Evolutionary conservation across 331 rosid genomes (phyloP).

Genomic region (Malus hybrid): DNA sequence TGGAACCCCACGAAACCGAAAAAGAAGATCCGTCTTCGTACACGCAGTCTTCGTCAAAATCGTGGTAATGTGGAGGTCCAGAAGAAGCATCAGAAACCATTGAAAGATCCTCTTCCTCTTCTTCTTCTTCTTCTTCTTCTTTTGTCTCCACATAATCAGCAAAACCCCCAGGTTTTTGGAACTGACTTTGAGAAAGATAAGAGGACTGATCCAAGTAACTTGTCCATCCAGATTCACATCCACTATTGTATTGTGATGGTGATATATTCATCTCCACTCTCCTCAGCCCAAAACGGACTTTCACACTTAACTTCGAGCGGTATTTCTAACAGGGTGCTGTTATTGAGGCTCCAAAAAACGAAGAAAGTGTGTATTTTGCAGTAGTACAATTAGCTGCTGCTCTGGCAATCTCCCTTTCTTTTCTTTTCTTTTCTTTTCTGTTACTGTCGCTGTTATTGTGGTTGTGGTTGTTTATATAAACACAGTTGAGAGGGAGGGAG

Average conservation of each 20-base stretch:
- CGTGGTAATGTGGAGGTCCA: slow-evolving; percentile 74
- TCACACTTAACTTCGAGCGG: background rate
- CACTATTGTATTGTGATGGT: slow-evolving; percentile 54
- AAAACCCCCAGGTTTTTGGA: slow-evolving; percentile 19
- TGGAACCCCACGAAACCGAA: slow-evolving; percentile 28
- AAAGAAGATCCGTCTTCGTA: slow-evolving; percentile 34
- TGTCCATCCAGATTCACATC: slow-evolving; percentile 95
- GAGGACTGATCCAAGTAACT: slow-evolving; percentile 74
- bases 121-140: slow-evolving; percentile 6
- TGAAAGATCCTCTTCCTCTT: slow-evolving; percentile 60
- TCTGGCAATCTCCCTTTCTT: background rate
- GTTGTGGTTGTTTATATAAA: slow-evolving; percentile 4
- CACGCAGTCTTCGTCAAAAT: slow-evolving; percentile 35
- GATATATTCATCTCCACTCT: slow-evolving; percentile 50
- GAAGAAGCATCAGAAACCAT: slow-evolving; percentile 98
- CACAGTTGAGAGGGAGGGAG: slow-evolving; percentile 28
- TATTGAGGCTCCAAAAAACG: background rate
- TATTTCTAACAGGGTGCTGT: background rate
- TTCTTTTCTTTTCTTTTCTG: background rate
- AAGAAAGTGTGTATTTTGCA: background rate
- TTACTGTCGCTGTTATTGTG: slow-evolving; percentile 6
- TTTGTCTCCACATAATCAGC: slow-evolving; percentile 21
- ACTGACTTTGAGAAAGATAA: slow-evolving; percentile 32
- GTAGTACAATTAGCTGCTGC: slow-evolving; percentile 5
- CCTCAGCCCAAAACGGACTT: background rate